Evolutionary conservation across 352 stramenopile genomes (phyloP).

Genomic region (Globisporangium recalcitrans): DNA sequence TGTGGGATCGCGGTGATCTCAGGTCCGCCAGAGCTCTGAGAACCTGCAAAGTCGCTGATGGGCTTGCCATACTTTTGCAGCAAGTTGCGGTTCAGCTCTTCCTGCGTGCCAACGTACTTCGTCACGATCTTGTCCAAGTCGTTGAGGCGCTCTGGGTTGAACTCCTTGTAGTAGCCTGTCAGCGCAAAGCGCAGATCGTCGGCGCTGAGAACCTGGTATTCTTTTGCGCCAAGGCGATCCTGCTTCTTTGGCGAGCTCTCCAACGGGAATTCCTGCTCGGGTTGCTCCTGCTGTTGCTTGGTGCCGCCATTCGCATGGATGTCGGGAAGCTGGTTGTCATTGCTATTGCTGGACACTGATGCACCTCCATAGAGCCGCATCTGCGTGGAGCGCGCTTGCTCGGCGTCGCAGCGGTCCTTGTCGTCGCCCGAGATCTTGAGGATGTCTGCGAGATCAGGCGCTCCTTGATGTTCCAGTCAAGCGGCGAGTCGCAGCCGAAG

Average conservation of each 20-base stretch:
- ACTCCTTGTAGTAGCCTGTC: conserved; percentile 43
- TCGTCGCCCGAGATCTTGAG: conserved; percentile 78
- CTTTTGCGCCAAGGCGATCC: neutral
- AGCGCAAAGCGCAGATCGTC: conserved; percentile 43
- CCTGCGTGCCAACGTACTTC: conserved; percentile 65
- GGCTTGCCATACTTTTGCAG: conserved; percentile 60
- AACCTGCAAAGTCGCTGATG: conserved; percentile 35
- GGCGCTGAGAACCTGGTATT: conserved; percentile 17
- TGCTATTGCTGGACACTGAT: conserved; percentile 9
- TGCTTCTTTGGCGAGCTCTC: neutral
- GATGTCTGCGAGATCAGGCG: conserved; percentile 90
- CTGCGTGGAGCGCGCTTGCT: conserved; percentile 59
- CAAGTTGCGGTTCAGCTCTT: conserved; percentile 59
- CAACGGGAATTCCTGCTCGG: conserved; percentile 13
- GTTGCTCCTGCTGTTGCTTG: conserved; percentile 11
- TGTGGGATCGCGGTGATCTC: conserved; percentile 2
- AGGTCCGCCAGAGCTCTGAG: neutral
- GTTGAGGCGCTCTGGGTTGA: conserved; percentile 50
- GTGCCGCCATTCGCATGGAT: neutral
- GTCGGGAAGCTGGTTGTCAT: conserved; percentile 15
- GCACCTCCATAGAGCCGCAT: conserved; percentile 50
- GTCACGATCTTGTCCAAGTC: conserved; percentile 68
- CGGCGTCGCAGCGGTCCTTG: conserved; percentile 68
- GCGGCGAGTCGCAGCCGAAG: conserved; percentile 92
- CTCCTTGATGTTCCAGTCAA: conserved; percentile 95